Evolutionary conservation across 768 basidiomycete genomes (phyloP).

Genomic region (Hemileccinum impolitum): DNA sequence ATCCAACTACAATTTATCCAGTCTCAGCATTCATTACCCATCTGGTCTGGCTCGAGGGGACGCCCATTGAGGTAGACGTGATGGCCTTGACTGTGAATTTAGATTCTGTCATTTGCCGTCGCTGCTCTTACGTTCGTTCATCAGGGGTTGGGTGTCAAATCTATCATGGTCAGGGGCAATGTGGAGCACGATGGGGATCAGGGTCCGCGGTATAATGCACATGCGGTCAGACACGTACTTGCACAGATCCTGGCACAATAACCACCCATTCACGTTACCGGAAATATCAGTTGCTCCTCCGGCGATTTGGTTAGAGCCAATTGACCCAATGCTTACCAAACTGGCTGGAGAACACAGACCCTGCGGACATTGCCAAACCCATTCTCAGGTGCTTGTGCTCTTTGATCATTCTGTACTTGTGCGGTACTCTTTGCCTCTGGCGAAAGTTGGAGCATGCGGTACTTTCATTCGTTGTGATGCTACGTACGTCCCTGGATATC

Average conservation of each 20-base stretch:
- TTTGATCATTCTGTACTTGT: too few species aligned
- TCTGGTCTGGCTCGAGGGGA: constrained; percentile 70
- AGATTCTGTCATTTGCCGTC: neutral
- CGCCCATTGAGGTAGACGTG: constrained; percentile 60
- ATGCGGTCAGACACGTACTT: constrained; percentile 43
- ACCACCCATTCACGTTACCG: neutral
- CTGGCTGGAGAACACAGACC: too few species aligned
- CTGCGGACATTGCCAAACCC: too few species aligned
- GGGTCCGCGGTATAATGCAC: constrained; percentile 43
- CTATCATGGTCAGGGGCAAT: constrained; percentile 44
- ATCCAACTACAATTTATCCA: constrained; percentile 61
- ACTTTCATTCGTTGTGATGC: neutral
- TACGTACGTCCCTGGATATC: neutral
- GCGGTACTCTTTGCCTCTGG: too few species aligned
- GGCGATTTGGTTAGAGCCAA: neutral
- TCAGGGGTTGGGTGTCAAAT: constrained; percentile 59
- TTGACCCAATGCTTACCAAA: neutral
- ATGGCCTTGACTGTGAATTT: constrained; percentile 54
- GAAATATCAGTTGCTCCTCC: constrained; percentile 1
- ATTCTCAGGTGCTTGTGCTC: too few species aligned
- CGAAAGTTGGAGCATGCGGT: too few species aligned
- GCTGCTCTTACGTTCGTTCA: constrained; percentile 3
- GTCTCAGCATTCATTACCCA: constrained; percentile 83
- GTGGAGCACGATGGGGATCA: constrained; percentile 19
- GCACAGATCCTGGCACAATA: constrained; percentile 25